Conservation (phyloP, 2,329 filamentous ascomycete genomes). For the Beauveria sp. region DNA sequence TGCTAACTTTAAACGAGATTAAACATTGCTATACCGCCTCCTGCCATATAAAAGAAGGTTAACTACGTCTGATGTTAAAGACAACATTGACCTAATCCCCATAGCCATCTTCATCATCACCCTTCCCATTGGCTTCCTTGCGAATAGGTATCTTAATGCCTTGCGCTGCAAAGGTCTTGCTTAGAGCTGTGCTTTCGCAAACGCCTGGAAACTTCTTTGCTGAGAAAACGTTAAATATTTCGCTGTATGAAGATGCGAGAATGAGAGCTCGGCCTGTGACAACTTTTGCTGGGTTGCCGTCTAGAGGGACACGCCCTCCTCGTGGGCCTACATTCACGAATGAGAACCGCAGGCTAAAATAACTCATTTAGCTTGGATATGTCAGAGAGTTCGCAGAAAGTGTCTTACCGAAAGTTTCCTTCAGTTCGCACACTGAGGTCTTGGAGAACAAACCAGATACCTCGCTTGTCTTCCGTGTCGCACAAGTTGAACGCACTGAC, state of each 20-base stretch:
- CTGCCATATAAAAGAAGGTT: too few species aligned
- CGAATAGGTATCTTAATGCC: constrained; percentile 96
- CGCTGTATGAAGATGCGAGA: constrained; percentile 77
- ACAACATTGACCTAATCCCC: constrained; percentile 18
- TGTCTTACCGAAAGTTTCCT: constrained; percentile 70
- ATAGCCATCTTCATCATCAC: constrained; percentile 45
- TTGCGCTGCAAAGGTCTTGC: constrained; percentile 87
- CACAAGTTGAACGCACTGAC: constrained; percentile 81
- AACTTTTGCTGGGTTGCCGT: constrained; percentile 39
- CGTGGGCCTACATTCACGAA: constrained; percentile 76
- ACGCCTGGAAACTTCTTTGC: constrained; percentile 98
- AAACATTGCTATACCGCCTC: too few species aligned
- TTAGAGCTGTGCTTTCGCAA: constrained; percentile 84
- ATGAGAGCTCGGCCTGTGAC: constrained; percentile 74
- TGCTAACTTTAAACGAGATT: too few species aligned
- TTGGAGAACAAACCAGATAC: constrained; percentile 95
- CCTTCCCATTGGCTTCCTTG: constrained; percentile 63
- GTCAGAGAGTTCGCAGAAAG: neutral
- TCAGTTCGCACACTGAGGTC: constrained; percentile 93
- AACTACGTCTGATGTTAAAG: too few species aligned
- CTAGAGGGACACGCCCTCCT: constrained; percentile 26
- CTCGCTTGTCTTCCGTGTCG: constrained; percentile 71
- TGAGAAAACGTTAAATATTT: constrained; percentile 86
- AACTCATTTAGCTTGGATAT: neutral
- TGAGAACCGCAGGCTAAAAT: constrained; percentile 52